phyloP scores from a whole-genome alignment of 2,329 filamentous ascomycete species.

The Elsinoe ampelina region DNA sequence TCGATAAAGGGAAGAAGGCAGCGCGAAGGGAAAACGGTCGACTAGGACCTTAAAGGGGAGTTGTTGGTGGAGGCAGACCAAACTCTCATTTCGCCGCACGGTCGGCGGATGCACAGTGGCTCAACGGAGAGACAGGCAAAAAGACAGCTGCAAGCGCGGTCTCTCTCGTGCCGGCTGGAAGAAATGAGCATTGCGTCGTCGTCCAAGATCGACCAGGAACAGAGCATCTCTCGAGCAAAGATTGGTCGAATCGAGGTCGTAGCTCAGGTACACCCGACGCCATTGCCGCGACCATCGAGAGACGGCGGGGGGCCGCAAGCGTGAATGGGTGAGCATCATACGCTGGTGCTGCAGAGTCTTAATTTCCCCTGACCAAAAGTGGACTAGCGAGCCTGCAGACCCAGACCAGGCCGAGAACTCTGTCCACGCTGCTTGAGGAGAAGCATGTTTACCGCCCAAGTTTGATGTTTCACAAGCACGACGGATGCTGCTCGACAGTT shows the following conservation, averaged over 20 bases:
- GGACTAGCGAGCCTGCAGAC: slow-evolving; percentile 6
- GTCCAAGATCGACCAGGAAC: slow-evolving; percentile 7
- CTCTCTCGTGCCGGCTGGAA: slow-evolving; percentile 1
- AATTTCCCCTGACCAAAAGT: slow-evolving; percentile 13
- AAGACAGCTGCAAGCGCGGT: slow-evolving; percentile 5
- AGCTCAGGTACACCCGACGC: slow-evolving; percentile 11
- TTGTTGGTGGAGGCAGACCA: slow-evolving; percentile 6
- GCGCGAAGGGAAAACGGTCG: slow-evolving; percentile 12
- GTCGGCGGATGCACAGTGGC: slow-evolving; percentile 9
- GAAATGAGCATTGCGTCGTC: neutral
- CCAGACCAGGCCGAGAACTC: neutral
- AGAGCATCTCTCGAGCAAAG: neutral
- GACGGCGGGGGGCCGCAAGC: neutral
- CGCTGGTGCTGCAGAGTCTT: slow-evolving; percentile 8
- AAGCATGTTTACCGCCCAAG: slow-evolving; percentile 5
- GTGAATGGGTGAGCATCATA: slow-evolving; percentile 2
- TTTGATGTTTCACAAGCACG: slow-evolving; percentile 7
- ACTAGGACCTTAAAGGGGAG: slow-evolving; percentile 11
- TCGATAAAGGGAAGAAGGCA: slow-evolving; percentile 12
- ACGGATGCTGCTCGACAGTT: slow-evolving; percentile 2
- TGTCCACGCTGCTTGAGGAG: neutral
- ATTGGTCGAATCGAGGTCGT: neutral
- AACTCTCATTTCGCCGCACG: slow-evolving; percentile 14
- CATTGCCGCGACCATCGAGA: neutral
- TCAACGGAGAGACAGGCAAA: neutral